Evolutionary conservation across 2,329 filamentous ascomycete genomes (phyloP), one percentile per base, ranked within the genome.

Genomic region (Didymella lethalis): DNA sequence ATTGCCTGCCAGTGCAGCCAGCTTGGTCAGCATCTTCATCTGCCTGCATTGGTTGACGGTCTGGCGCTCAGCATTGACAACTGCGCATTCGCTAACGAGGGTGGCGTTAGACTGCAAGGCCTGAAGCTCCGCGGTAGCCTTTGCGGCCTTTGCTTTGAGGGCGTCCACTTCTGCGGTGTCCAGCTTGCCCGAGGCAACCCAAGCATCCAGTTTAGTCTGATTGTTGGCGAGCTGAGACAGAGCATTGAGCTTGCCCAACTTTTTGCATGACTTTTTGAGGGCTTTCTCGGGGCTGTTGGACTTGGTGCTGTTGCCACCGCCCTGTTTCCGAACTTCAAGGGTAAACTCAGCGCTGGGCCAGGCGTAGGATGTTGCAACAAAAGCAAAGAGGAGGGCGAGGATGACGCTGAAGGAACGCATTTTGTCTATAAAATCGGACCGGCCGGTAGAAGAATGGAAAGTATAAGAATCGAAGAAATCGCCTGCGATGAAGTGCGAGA

Each of bases 181-280:
- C 36, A 75, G 45, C 38, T 68, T 71, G 48, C 67, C 65, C n/a
- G 68, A 63, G 10, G 70, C 56, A 23, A 73, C 60, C 34, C 68
- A 54, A 7, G 60, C 62, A 47, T 72, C 65, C 29, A 75, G 63
- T 38, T 69, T 67, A n/a, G 71, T 74, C 38, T 71, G 68, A 40
- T 75, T 74, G 57, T 56, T 56, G 28, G 70, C 66, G 36, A 74
- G 62, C 2, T 59, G 54, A 23, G 68, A 67, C 46, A 75, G 62
- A n/a, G 54, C 53, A 3, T 55, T 64, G 31, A 75, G 62, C 36
- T 61, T 66, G 48, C 52, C 45, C 46, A 75, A 64, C 36, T 66
- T 59, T 7, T 48, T 61, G 61, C 72, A 75, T n/a, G 59, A 47
- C 31, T 61, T 61, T 48, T 72, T 66, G 25, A 68, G 48, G 11